phyloP scores from a whole-genome alignment of 2,329 filamentous ascomycete genomes.

The Ascosphaera apis region DNA sequence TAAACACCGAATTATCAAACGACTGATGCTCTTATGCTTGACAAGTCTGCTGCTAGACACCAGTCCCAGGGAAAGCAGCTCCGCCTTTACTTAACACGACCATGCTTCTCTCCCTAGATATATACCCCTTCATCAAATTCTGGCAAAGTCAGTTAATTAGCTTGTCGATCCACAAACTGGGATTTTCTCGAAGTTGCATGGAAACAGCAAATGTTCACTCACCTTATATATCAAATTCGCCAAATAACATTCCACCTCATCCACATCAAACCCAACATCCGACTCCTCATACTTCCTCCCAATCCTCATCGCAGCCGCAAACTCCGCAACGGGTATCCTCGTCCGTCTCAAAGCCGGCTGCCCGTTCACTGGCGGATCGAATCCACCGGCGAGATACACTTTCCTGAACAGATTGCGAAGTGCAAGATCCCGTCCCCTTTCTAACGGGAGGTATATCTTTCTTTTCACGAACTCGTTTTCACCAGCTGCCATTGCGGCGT shows the following conservation, averaged over 20 bases:
- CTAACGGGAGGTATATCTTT: slow-evolving; percentile 83
- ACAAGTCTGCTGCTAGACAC: too few relatives aligned
- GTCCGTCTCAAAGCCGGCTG: slow-evolving; percentile 40
- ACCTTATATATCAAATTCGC: slow-evolving; percentile 99
- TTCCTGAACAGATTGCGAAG: slow-evolving; percentile 79
- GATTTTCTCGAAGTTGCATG: not conserved
- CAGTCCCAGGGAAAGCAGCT: slow-evolving; percentile 71
- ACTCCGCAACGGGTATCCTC: slow-evolving; percentile 61
- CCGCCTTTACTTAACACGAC: slow-evolving; percentile 83
- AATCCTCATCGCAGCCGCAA: slow-evolving; percentile 61
- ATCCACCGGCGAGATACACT: slow-evolving; percentile 68
- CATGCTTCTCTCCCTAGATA: slow-evolving; percentile 68
- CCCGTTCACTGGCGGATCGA: slow-evolving; percentile 51
- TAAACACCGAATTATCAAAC: too few relatives aligned
- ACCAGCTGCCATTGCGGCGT: slow-evolving; percentile 52
- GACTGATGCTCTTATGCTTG: too few relatives aligned
- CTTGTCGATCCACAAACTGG: too few relatives aligned
- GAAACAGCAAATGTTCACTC: slow-evolving; percentile 8
- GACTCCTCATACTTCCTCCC: slow-evolving; percentile 33
- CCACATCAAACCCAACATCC: slow-evolving; percentile 51
- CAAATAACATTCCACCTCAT: slow-evolving; percentile 87
- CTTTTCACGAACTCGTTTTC: slow-evolving; percentile 87
- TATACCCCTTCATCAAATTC: slow-evolving; percentile 96
- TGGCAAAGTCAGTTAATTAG: slow-evolving; percentile 18
- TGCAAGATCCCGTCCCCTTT: slow-evolving; percentile 76